Conservation (phyloP, 345 rosid genomes). For the Reutealis trisperma region DNA sequence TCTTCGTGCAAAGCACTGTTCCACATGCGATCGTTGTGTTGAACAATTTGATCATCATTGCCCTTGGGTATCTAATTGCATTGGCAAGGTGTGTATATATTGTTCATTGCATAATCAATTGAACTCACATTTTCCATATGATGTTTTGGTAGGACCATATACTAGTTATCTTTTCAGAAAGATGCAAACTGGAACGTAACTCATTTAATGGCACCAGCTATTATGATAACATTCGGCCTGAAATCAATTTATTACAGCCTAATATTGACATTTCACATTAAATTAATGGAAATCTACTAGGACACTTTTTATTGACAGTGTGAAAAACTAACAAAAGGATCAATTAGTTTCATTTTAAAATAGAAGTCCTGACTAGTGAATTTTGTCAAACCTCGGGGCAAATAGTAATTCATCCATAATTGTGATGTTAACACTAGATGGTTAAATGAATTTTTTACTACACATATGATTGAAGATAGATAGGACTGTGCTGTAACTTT, state of each 20-base stretch:
- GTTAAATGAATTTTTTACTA: not conserved
- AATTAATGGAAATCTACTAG: no score
- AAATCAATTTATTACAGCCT: not conserved
- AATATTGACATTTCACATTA: no score
- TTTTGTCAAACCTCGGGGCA: no score
- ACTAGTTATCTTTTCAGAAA: not conserved
- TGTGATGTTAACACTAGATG: not conserved
- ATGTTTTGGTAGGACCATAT: not conserved
- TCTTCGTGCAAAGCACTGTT: slow-evolving; percentile 96
- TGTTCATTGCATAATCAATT: not conserved
- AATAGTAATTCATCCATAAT: not conserved
- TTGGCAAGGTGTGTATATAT: slow-evolving; percentile 74
- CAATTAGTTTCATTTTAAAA: no score
- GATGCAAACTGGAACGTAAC: not conserved
- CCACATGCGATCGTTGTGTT: slow-evolving; percentile 91
- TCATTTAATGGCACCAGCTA: not conserved
- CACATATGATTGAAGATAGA: not conserved
- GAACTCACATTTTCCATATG: not conserved
- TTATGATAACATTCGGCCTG: slow-evolving; percentile 4
- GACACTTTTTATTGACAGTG: no score
- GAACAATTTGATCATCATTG: slow-evolving; percentile 99
- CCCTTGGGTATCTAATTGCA: slow-evolving; percentile 98
- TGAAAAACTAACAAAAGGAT: no score
- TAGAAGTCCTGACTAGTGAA: no score
- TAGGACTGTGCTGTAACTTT: not conserved